Evolutionary conservation across 352 stramenopile species (phyloP), one percentile per base, ranked within the genome.

Genomic region (Pythium scleroteichum): DNA sequence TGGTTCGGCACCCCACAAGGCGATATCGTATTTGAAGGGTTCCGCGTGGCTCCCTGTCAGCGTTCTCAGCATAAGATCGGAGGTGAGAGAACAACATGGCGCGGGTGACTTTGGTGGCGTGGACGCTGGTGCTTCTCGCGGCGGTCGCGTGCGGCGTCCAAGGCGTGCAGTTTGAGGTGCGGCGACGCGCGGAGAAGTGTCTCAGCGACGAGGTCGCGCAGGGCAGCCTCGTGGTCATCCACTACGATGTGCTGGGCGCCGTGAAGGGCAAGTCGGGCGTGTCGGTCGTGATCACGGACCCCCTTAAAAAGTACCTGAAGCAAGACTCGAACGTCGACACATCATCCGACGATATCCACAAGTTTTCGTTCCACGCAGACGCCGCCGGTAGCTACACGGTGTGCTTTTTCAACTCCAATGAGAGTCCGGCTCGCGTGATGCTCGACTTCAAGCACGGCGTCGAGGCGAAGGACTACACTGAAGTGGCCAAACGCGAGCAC

Each of bases 381-480:
- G 62, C 65, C 1, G 79, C 70, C 27, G 85, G 85, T 23, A 90
- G 71, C 64, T 92, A 91, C 64, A 65, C 73, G 35, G 83, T 92
- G 58, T 95, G 86, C 71, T 94, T 95, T 54, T 77, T 78, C 59
- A 95, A 95, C 72, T 72, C 58, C 58, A 90, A 93, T 68, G 80
- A 91, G 60, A 87, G 75, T 57, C 59, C 72, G 12, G 72, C 74
- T 61, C 87, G 86, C 48, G 72, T 92, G n/a, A 79, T 86, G 78
- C 71, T 96, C 38, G 85, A 95, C 61, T 93, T 95, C 62, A 94
- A 94, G 67, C 80, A 92, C 69, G 87, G 87, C 40, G 84, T 95
- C 20, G 84, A 95, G 56, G 85, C 87, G 50, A 95, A 95, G 69
- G 87, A 96, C 64, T 95, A 94, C 73, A 84, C 85, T 27, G 86